Percentiles rank a stretch among this genome's conserved stretches.
Conservation (phyloP, 169 alveolate species). For the Cryptosporidium viatorum region DNA sequence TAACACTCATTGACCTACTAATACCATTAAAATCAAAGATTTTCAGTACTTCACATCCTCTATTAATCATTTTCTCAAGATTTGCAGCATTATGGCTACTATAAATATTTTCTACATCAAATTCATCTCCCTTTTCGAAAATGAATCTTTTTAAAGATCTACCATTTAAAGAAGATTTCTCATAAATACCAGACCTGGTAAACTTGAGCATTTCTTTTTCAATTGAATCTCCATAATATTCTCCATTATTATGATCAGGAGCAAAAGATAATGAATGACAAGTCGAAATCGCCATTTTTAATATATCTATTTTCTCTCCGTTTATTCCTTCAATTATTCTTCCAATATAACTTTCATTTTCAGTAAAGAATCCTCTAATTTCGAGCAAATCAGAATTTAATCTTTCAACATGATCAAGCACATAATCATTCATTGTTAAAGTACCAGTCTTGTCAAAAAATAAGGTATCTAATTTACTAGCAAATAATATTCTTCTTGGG, state of each 20-base stretch:
- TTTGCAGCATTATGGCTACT: not conserved
- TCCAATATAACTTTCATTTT: not conserved
- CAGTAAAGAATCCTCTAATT: constrained; percentile 5
- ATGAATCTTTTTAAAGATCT: constrained; percentile 15
- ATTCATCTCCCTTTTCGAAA: not conserved
- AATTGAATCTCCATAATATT: constrained; percentile 36
- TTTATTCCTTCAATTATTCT: not conserved
- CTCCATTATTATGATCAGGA: not conserved
- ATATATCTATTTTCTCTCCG: constrained; percentile 11
- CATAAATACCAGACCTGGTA: not conserved
- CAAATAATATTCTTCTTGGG: constrained; percentile 53
- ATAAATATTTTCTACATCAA: not conserved
- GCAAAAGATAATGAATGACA: constrained; percentile 43
- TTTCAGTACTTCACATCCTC: constrained; percentile 23
- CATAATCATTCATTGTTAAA: constrained; percentile 10
- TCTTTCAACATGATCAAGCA: constrained; percentile 21
- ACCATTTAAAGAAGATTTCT: not conserved
- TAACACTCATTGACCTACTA: constrained; percentile 48
- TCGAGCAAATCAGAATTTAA: constrained; percentile 24
- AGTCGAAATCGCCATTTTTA: constrained; percentile 27
- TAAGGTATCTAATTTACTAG: constrained; percentile 16
- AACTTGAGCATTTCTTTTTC: constrained; percentile 53
- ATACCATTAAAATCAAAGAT: constrained; percentile 24
- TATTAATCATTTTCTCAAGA: not conserved
- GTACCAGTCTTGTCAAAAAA: constrained; percentile 66